Evolutionary conservation across 2,329 filamentous ascomycete genomes (phyloP), one percentile per base, ranked within the genome.

Genomic region (Coniochaeta prunicola): DNA sequence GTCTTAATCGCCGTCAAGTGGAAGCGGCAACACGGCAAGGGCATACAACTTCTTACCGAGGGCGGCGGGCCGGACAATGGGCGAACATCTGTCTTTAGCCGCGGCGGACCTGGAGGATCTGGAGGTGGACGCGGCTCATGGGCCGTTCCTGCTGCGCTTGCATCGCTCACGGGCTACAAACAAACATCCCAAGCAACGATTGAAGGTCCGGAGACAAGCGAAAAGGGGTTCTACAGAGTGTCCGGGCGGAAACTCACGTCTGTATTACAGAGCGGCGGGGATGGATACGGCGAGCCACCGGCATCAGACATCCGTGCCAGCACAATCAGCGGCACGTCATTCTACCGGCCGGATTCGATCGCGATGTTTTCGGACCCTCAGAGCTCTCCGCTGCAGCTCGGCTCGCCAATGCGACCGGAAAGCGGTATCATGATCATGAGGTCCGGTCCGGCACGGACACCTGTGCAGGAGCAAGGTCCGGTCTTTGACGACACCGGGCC

Each of bases 181-280:
- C 64, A 60, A 31, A 57, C 54, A 12, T 54, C 56, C 6, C 24
- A 53, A 28, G 56, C 64, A 63, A 65, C 8, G 28, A 30, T 42
- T 30, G 59, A 21, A n/a, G 68, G 62, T 55, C 68, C 69, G 45
- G 74, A 74, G 36, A 70, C 68, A 26, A 77, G 74, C 30, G 84
- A 88, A 66, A 75, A 77, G 61, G 82, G 84, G 0, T 89, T 89
- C 68, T 82, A 86, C 62, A 81, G 84, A 31, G 80, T 89, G 2
- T 86, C 85, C 6, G 86, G 86, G 61, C 80, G 80, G 65, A 88
- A 88, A 66, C 69, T 89, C 59, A 81, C 83, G 3, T 84, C 86
- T 2, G 85, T 88, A 10, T 71, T 88, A 38, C 77, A 83, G 60
- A 77, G 76, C 53, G 85, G 85, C 15, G 85, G 85, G 6, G 85